Evolutionary conservation across 2,329 filamentous ascomycete species (phyloP).

Genomic region (Thelonectria blattea): DNA sequence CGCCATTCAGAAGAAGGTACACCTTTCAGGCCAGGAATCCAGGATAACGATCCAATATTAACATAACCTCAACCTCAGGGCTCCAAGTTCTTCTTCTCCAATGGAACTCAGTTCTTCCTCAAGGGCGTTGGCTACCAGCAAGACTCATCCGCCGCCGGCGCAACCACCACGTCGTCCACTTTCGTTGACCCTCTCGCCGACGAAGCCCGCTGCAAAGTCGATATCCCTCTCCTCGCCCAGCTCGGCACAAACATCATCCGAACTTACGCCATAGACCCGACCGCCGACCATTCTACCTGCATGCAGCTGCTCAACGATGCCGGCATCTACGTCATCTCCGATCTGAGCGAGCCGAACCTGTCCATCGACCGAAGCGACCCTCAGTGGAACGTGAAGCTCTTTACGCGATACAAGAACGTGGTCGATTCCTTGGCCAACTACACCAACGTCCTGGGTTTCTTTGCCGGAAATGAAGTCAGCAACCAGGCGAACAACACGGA

Average conservation of each 20-base stretch:
- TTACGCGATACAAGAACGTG: slow-evolving; percentile 80
- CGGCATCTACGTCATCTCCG: slow-evolving; percentile 94
- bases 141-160: slow-evolving; percentile 66
- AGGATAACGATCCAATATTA: too few relatives aligned
- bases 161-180: slow-evolving; percentile 51
- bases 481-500: slow-evolving; percentile 88
- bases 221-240: slow-evolving; percentile 80
- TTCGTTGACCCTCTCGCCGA: slow-evolving; percentile 88
- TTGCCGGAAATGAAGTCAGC: slow-evolving; percentile 96
- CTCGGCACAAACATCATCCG: slow-evolving; percentile 92
- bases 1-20: slow-evolving; percentile 11
- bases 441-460: slow-evolving; percentile 94
- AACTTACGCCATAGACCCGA: slow-evolving; percentile 90
- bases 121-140: slow-evolving; percentile 96
- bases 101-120: slow-evolving; percentile 75
- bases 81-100: slow-evolving; percentile 88
- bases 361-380: slow-evolving; percentile 88
- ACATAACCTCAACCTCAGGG: slow-evolving; percentile 53
- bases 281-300: slow-evolving; percentile 77
- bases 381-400: slow-evolving; percentile 81
- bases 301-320: slow-evolving; percentile 83
- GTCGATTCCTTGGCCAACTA: slow-evolving; percentile 83
- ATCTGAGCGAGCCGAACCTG: slow-evolving; percentile 78
- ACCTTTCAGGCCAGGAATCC: too few relatives aligned
- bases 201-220: slow-evolving; percentile 73